Evolutionary conservation across 495 filamentous ascomycete species (phyloP).

Genomic region (Durotheca rogersii): DNA sequence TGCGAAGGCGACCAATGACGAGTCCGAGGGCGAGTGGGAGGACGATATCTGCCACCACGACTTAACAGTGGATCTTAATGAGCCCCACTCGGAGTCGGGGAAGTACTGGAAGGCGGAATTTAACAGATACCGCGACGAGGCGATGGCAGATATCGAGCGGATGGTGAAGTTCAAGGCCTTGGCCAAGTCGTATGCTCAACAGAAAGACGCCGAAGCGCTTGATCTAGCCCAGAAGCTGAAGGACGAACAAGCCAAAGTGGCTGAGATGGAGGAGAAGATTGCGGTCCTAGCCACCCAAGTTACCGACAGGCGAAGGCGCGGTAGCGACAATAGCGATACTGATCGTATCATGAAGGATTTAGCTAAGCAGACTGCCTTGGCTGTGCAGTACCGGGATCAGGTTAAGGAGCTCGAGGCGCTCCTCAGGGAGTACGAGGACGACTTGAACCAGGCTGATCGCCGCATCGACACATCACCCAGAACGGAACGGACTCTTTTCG

Average conservation of each 20-base stretch:
- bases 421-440: conserved; percentile 49
- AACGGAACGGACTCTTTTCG: conserved; percentile 49
- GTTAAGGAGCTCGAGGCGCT: conserved; percentile 60
- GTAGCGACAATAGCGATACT: conserved; percentile 47
- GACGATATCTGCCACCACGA: conserved; percentile 54
- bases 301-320: conserved; percentile 37
- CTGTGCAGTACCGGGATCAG: conserved; percentile 65
- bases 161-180: conserved; percentile 77
- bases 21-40: conserved; percentile 46
- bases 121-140: conserved; percentile 76
- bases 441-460: conserved; percentile 32
- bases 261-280: conserved; percentile 60
- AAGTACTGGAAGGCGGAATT: conserved; percentile 94
- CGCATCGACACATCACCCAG: conserved; percentile 39
- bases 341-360: conserved; percentile 57
- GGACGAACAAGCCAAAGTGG: conserved; percentile 60
- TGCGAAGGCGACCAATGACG: conserved; percentile 33
- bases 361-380: conserved; percentile 65
- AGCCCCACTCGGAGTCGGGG: conserved; percentile 80
- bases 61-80: conserved; percentile 71
- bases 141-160: conserved; percentile 74
- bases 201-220: conserved; percentile 80
- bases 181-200: conserved; percentile 84
- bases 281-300: conserved; percentile 61
- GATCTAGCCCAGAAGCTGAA: conserved; percentile 70